Base-by-base conservation (phyloP, 768 basidiomycete genomes). In the Termitomyces sp. region DNA sequence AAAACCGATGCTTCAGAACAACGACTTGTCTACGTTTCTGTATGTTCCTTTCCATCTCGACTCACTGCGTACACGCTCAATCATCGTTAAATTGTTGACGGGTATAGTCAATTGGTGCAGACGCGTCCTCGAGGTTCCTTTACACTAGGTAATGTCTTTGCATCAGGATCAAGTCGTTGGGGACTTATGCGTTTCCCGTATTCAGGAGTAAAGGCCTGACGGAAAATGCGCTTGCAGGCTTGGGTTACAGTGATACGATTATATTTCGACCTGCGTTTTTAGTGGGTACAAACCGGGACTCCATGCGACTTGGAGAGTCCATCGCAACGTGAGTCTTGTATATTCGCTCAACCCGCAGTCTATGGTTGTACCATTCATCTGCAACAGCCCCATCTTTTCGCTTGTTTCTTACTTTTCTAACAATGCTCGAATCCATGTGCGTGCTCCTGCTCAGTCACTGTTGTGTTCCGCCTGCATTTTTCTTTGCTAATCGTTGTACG, bases 171-270 rank as follows among this genome's bases (percentile, higher is more conserved):
- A 28, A 15, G 17, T 49, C 21, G 9, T 22, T 4, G 30, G 52
- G 48, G 44, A 46, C 38, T 24, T 46, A 37, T 53, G 51, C 21
- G 43, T 15, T 17, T 3, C 12, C 15, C 12, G 15, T 28, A 35
- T 14, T 6, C 54, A 88, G 85, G 76, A 84, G 81, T 62, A 90
- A 91, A 68, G 90, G 87, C 15, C 69, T 83, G 30, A 92, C 90
- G 0, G 91, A 92, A 65, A 71, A 78, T 45, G 85, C 71, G 0
- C 73, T 93, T 19, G 85, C 88, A 0, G 69, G 68, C 3, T 68
- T 91, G 5, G 88, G 87, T 10, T 92, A 91, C 65, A 64, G 71
- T 12, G 88, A 91, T 51, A 82, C 82, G 1, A 81, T 91, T 56
- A 64, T 89, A 45, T 85, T 90, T 66, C 79, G 87, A 19, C 88